Conservation (phyloP, 495 filamentous ascomycete species). For the Sordaria brevicollis region DNA sequence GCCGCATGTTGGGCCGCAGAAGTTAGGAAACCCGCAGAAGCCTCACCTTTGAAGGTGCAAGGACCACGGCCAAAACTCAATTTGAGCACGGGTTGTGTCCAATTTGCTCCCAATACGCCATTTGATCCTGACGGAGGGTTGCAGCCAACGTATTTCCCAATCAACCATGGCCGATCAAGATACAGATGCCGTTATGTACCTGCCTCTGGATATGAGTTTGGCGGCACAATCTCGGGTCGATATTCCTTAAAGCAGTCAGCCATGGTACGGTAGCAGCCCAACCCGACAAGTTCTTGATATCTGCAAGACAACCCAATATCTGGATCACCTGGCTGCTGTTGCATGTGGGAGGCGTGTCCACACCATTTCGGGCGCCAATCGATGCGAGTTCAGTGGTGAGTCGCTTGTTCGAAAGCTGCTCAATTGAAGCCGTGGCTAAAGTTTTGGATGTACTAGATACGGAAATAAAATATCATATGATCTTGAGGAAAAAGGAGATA, state of each 20-base stretch:
- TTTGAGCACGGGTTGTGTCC: neutral
- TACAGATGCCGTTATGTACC: neutral
- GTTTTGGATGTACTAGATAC: neutral
- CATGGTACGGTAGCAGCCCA: neutral
- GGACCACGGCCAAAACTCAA: neutral
- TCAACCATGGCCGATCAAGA: neutral
- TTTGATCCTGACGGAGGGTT: neutral
- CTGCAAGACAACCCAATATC: slow-evolving; percentile 21
- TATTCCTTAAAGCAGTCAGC: slow-evolving; percentile 6
- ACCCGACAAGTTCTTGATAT: slow-evolving; percentile 1
- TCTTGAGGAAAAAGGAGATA: neutral
- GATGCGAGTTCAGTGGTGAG: neutral
- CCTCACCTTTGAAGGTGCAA: slow-evolving; percentile 2
- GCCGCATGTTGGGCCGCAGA: slow-evolving; percentile 21
- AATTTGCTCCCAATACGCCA: neutral
- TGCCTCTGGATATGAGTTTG: neutral
- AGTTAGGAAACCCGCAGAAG: slow-evolving; percentile 5
- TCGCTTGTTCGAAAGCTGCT: neutral
- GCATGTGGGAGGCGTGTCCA: neutral
- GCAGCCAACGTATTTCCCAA: neutral
- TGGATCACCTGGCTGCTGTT: slow-evolving; percentile 1
- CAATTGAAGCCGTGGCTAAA: neutral
- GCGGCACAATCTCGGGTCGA: slow-evolving; percentile 9
- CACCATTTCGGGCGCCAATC: slow-evolving; percentile 23
- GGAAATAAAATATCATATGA: neutral